Evolutionary conservation across 768 basidiomycete species (phyloP).

Genomic region (Amanita phalloides): DNA sequence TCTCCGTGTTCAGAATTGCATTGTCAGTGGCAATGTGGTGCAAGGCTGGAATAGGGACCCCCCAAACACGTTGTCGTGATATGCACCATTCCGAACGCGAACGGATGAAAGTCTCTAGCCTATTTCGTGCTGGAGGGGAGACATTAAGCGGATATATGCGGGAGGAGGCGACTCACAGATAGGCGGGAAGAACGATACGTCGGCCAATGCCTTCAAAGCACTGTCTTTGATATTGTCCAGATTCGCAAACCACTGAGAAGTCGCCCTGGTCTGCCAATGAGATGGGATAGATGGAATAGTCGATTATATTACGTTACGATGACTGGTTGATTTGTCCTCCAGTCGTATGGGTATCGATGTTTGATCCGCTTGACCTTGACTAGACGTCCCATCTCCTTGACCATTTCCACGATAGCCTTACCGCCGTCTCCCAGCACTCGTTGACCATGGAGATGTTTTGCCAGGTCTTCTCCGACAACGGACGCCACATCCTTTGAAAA

Average conservation of each 20-base stretch:
- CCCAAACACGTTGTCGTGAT: constrained; percentile 95
- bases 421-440: constrained; percentile 68
- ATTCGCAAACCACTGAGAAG: constrained; percentile 97
- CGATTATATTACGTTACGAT: constrained; percentile 62
- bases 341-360: constrained; percentile 94
- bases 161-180: constrained; percentile 35
- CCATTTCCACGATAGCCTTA: constrained; percentile 49
- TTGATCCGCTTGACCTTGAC: constrained; percentile 60
- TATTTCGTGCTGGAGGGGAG: constrained; percentile 53
- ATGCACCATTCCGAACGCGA: constrained; percentile 98
- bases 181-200: constrained; percentile 68
- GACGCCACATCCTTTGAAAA: constrained; percentile 52
- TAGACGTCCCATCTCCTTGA: constrained; percentile 46
- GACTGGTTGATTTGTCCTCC: constrained; percentile 89
- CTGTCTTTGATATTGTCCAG: constrained; percentile 72
- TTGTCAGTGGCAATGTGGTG: constrained; percentile 52
- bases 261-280: constrained; percentile 36
- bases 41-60: constrained; percentile 89
- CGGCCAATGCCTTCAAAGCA: constrained; percentile 57
- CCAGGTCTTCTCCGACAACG: constrained; percentile 42
- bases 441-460: constrained; percentile 45
- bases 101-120: constrained; percentile 78
- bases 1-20: constrained; percentile 52
- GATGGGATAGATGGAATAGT: neutral
- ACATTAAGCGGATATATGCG: neutral